Base-by-base conservation (phyloP, 768 basidiomycete genomes). In the Tephrocybe rancida region DNA sequence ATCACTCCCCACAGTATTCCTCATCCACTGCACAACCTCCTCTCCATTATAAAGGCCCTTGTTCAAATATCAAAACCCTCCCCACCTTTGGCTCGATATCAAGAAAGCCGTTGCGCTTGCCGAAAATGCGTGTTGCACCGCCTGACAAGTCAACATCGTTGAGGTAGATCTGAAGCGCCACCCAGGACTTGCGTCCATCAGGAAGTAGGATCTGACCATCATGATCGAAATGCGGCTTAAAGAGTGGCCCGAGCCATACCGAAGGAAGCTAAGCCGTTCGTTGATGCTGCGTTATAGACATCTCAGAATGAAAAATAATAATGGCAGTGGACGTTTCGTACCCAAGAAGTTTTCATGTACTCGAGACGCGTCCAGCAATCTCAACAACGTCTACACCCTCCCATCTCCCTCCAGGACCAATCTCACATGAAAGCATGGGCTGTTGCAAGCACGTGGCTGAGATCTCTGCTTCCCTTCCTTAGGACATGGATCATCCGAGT, bases 91-190 rank as follows among this genome's bases (percentile, higher is more conserved):
- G 75, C 42, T 73, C 69, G 8, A 79, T 71, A 46, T 81, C 77
- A 11, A 76, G 11, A 37, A 64, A 56, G 9, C 61, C 61, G 11
- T 66, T 62, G 24, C 60, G 13, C 25, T 54, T 59, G n/a, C 64
- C 55, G 11, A 66, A 66, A 32, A 79, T 71, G 34, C 76, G 63
- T 5, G 78, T 81, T 2, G 76, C 70, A 8, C 78, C 77, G 7
- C 75, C 76, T 37, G 65, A 55, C 2, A 76, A 50, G 3, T 55
- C 70, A 3, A 69, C 67, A 13, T 71, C 71, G 29, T 74, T 77
- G 7, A 81, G 70, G 49, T 80, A 79, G 7, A 80, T 64, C 50
- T 77, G 77, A 16, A 79, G 43, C 1, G 77, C 79, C 2, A 76
- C 71, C 13, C 70, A 67, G 0, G 73, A 71, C 29, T 65, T 67